Percentiles rank a stretch among this genome's conserved stretches.
phyloP scores from a whole-genome alignment of 805 yeast genomes.

The Hanseniaspora occidentalis region DNA sequence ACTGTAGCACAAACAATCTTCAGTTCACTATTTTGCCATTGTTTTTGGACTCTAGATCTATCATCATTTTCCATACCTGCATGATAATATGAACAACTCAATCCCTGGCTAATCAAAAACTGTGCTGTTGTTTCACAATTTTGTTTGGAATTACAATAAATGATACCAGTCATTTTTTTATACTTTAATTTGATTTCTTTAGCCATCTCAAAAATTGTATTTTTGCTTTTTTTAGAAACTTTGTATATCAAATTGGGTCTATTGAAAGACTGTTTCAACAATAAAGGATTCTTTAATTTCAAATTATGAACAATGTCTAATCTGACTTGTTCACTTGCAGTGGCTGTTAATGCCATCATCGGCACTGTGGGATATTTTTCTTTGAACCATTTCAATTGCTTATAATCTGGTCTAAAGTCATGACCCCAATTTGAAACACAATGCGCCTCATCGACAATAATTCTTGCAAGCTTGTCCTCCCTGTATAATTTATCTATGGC shows the following conservation, averaged over 20 bases:
- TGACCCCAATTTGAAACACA: conserved; percentile 99
- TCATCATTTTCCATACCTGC: conserved; percentile 88
- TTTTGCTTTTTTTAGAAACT: conserved; percentile 52
- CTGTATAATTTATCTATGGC: conserved; percentile 48
- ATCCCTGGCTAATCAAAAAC: conserved; percentile 43
- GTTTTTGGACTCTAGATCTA: conserved; percentile 54
- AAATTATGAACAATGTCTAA: conserved; percentile 76
- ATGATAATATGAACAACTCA: conserved; percentile 71
- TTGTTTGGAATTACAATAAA: conserved; percentile 84
- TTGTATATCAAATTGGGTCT: conserved; percentile 76
- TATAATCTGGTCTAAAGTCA: conserved; percentile 94
- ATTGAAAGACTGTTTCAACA: conserved; percentile 84
- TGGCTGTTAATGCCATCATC: conserved; percentile 92
- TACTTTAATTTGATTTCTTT: conserved; percentile 41
- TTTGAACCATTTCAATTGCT: conserved; percentile 64
- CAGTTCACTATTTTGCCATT: conserved; percentile 65
- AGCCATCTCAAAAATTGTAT: conserved; percentile 42
- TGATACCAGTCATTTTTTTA: conserved; percentile 62
- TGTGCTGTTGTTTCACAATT: conserved; percentile 75
- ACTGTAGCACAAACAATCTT: conserved; percentile 92
- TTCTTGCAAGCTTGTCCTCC: conserved; percentile 53
- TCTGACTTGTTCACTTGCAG: conserved; percentile 85
- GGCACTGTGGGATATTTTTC: conserved; percentile 68
- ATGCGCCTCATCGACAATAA: conserved; percentile 95
- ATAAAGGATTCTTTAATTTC: conserved; percentile 44